These are phyloP conservation scores for Stramenopiles sp. DNA, from an alignment of 352 stramenopile species.

Conservation along the genomic window DNA sequence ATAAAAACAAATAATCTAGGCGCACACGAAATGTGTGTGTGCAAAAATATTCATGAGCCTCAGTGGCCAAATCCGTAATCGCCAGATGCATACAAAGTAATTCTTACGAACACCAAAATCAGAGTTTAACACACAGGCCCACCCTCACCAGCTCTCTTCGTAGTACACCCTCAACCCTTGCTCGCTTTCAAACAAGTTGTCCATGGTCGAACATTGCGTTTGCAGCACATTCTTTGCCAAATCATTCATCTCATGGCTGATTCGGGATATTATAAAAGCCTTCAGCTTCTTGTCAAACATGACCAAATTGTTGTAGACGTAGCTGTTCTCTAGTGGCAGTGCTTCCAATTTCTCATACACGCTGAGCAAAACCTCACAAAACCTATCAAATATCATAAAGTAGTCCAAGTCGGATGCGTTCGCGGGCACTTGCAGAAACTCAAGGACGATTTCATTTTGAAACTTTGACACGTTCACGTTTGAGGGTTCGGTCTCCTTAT, in stretches of 20 bases:
- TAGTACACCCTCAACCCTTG: neutral
- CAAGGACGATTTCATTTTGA: neutral
- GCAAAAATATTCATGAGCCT: no score
- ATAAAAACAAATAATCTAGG: no score
- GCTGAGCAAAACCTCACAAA: neutral
- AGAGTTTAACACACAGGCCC: no score
- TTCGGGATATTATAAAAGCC: neutral
- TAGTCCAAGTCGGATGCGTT: neutral
- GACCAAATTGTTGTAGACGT: neutral
- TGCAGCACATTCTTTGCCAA: neutral
- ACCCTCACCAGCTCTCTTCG: neutral
- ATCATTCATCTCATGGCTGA: conserved; percentile 1
- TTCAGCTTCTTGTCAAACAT: neutral
- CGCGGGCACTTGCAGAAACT: neutral
- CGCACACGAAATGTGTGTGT: no score
- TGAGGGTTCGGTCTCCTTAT: neutral
- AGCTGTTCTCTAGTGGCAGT: neutral
- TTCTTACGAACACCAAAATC: no score
- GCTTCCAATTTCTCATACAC: neutral
- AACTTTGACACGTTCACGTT: neutral
- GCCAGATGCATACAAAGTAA: no score
- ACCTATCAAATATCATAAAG: neutral
- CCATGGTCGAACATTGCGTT: neutral
- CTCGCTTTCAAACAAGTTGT: neutral
- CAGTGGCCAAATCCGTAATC: no score